A percentile compares a stretch with the other conserved stretches of the same genome.
These are phyloP conservation scores for Russula compacta DNA, from an alignment of 768 basidiomycete species.

Conservation along the genomic window DNA sequence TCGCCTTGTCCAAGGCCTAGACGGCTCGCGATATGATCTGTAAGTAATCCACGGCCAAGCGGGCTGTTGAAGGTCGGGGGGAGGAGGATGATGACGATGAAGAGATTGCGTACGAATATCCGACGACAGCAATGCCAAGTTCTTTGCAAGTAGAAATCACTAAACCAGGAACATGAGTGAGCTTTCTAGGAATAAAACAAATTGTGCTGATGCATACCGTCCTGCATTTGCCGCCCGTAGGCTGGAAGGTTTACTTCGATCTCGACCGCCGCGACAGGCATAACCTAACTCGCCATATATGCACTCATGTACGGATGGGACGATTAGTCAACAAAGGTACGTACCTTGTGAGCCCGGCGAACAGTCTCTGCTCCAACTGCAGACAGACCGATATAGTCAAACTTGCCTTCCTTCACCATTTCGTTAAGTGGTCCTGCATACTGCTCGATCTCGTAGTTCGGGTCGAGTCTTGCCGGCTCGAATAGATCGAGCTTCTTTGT, in stretches of 20 bases:
- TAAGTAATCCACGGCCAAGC: slow-evolving; percentile 43
- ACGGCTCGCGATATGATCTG: slow-evolving; percentile 35
- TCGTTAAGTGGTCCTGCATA: slow-evolving; percentile 34
- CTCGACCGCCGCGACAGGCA: slow-evolving; percentile 44
- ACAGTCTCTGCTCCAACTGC: slow-evolving; percentile 46
- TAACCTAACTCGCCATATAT: neutral
- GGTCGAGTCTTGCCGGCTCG: slow-evolving; percentile 43
- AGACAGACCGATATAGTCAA: slow-evolving; percentile 51
- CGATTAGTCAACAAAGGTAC: slow-evolving; percentile 22
- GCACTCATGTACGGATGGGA: neutral
- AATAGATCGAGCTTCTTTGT: slow-evolving; percentile 54
- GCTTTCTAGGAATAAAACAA: neutral
- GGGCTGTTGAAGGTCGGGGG: slow-evolving; percentile 30
- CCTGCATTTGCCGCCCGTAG: slow-evolving; percentile 43
- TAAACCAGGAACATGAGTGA: slow-evolving; percentile 5
- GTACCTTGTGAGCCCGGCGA: slow-evolving; percentile 34
- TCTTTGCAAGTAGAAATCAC: slow-evolving; percentile 47
- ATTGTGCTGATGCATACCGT: slow-evolving; percentile 25
- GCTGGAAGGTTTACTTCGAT: slow-evolving; percentile 59
- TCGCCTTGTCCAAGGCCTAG: slow-evolving; percentile 28
- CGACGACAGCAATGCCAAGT: slow-evolving; percentile 45
- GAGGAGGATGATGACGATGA: neutral
- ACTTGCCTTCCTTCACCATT: slow-evolving; percentile 45
- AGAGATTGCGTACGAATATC: slow-evolving; percentile 38
- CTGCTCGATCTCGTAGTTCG: slow-evolving; percentile 38